Evolutionary conservation across 441 rosid genomes (phyloP), one percentile per base, ranked within the genome.

Genomic region (Populus trichocarpa): DNA sequence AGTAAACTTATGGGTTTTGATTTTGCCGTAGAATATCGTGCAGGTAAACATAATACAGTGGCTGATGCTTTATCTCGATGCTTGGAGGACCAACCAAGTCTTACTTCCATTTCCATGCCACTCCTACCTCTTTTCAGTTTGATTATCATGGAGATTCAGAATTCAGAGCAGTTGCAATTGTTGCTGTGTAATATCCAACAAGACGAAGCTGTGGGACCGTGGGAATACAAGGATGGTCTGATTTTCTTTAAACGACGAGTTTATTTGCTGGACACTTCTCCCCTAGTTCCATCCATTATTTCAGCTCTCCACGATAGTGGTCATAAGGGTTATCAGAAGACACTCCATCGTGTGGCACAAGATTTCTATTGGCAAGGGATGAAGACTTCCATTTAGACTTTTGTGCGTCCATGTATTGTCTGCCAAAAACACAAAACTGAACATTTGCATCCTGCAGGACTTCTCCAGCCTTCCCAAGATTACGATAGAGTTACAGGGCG

Each of bases 361-460:
- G n/a, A 32, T 38, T 67, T 38, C 8, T 75, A 75, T 26, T 75
- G 42, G 78, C 8, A 14, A 1, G 64, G 72, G 0, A 40, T 75
- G 18, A 25, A 65, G 2, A 2, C 9, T 12, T 1, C 14, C 0
- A 14, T 66, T 32, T 4, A 10, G 42, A 35, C 0, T 0, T 66
- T 16, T 40, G 9, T 75, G 3, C 1, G 3, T 0, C 2, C 14
- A 0, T 69, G 69, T 13, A 0, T 2, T 0, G 3, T 76, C 0
- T 76, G 57, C 3, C 74, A 76, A 0, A 6, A 11, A 8, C 8
- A 68, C 2, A 76, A 76, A 8, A 1, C 53, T 0, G 68, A 69
- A 12, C 22, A 50, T 7, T 6, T 32, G 0, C 8, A 20, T 0
- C 26, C 13, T 4, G 38, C 42, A 0, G 73, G 57, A 1, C 36